Conservation (phyloP, 805 yeast species). For the Candida sithepensis region DNA sequence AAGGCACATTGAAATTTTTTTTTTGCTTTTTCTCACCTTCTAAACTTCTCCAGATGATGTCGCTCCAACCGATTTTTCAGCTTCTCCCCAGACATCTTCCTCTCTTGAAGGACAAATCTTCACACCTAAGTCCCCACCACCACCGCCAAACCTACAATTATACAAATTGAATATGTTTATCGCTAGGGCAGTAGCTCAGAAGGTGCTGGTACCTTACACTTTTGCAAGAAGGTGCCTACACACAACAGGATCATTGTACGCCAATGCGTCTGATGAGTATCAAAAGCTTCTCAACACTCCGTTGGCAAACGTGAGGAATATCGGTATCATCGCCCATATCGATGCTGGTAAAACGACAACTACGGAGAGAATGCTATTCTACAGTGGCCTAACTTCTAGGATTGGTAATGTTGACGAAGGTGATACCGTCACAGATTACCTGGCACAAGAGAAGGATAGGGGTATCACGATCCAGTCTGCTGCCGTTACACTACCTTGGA, state of each 20-base stretch:
- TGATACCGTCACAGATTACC: slow-evolving; percentile 90
- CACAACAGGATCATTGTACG: slow-evolving; percentile 1
- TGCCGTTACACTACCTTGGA: slow-evolving; percentile 89
- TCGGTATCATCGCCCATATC: slow-evolving; percentile 97
- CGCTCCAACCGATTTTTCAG: not conserved
- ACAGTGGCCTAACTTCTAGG: slow-evolving; percentile 71
- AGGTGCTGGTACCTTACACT: too few species aligned
- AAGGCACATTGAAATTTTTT: too few species aligned
- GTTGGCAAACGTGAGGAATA: slow-evolving; percentile 59
- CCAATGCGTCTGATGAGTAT: slow-evolving; percentile 8
- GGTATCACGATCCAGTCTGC: slow-evolving; percentile 98
- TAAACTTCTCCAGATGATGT: not conserved
- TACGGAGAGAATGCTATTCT: slow-evolving; percentile 91
- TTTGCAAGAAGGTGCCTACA: not conserved
- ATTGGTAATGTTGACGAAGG: slow-evolving; percentile 96
- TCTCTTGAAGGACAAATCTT: too few species aligned
- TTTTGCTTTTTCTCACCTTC: not conserved
- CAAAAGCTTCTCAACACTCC: slow-evolving; percentile 22
- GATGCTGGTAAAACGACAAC: slow-evolving; percentile 99
- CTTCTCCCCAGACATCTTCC: too few species aligned
- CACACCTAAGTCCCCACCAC: too few species aligned
- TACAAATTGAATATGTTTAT: too few species aligned
- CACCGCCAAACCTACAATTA: not conserved
- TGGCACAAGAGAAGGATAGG: slow-evolving; percentile 84
- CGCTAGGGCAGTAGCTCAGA: too few species aligned